These are phyloP conservation scores for Trichoderma erinaceum DNA, from an alignment of 495 filamentous ascomycete species.

Conservation along the genomic window DNA sequence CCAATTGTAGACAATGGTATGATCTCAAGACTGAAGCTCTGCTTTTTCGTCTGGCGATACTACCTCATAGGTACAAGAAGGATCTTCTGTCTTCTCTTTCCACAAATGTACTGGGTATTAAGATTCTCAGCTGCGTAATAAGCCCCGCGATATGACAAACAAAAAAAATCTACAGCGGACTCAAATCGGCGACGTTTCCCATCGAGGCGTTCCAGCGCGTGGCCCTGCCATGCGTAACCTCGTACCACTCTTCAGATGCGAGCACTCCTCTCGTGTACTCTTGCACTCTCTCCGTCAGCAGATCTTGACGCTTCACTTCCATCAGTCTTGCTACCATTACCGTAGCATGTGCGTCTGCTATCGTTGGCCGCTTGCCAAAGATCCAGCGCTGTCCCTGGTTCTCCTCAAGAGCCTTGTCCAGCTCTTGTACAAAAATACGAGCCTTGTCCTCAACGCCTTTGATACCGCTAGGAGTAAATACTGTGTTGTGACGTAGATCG, in stretches of 20 bases:
- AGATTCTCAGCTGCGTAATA: no score
- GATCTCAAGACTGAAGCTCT: no score
- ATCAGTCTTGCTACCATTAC: constrained; percentile 25
- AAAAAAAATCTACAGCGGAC: neutral
- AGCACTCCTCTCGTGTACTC: neutral
- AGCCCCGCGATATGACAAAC: neutral
- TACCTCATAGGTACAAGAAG: no score
- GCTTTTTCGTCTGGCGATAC: no score
- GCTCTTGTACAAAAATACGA: neutral
- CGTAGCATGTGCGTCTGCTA: constrained; percentile 16
- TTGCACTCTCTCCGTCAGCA: constrained; percentile 4
- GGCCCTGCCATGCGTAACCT: constrained; percentile 11
- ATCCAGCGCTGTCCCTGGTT: constrained; percentile 10
- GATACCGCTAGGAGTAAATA: neutral
- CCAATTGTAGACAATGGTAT: neutral
- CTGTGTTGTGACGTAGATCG: neutral
- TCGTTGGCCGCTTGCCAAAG: constrained; percentile 16
- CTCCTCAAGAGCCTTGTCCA: neutral
- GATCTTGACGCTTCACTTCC: constrained; percentile 3
- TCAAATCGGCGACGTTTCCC: constrained; percentile 3
- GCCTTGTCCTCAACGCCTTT: neutral
- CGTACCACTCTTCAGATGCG: constrained; percentile 4
- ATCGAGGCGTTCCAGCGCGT: constrained; percentile 13
- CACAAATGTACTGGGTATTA: no score
- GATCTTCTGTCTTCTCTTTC: no score